Conservation (phyloP, 257 asterid genomes). For the Solanum virginianum region DNA sequence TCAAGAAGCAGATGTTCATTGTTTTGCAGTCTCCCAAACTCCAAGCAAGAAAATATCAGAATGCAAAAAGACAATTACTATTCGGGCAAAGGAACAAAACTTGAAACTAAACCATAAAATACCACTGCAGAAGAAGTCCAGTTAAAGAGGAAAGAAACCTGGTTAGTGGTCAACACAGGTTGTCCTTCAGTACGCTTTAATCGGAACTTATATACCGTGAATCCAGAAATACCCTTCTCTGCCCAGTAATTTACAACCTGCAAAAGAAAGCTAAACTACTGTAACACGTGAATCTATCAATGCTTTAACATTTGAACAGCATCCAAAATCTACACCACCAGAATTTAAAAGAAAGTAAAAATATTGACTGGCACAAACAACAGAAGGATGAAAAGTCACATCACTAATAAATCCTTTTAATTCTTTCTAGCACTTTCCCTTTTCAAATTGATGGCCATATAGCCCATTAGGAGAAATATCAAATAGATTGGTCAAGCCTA, state of each 20-base stretch:
- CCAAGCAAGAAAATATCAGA: neutral
- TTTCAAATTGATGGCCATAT: neutral
- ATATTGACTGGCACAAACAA: neutral
- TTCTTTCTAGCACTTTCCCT: neutral
- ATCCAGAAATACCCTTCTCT: constrained; percentile 79
- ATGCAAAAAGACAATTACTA: neutral
- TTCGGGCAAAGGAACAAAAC: neutral
- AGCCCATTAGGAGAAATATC: neutral
- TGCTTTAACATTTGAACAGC: neutral
- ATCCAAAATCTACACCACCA: neutral
- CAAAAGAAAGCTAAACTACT: constrained; percentile 2
- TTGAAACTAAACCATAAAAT: neutral
- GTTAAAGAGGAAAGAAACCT: constrained; percentile 24
- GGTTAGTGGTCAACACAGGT: constrained; percentile 66
- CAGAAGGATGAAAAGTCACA: neutral
- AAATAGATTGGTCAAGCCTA: neutral
- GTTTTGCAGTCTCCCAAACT: neutral
- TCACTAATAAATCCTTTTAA: neutral
- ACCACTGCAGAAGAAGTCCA: neutral
- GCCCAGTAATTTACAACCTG: constrained; percentile 79
- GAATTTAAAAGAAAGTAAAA: neutral
- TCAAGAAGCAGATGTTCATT: neutral
- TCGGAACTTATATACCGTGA: constrained; percentile 64
- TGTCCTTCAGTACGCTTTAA: constrained; percentile 66
- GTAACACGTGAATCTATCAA: neutral